A percentile compares a stretch with the other conserved stretches of the same genome.
Conservation (phyloP, 139 green algal genomes). For the Chlorella vulgaris region DNA sequence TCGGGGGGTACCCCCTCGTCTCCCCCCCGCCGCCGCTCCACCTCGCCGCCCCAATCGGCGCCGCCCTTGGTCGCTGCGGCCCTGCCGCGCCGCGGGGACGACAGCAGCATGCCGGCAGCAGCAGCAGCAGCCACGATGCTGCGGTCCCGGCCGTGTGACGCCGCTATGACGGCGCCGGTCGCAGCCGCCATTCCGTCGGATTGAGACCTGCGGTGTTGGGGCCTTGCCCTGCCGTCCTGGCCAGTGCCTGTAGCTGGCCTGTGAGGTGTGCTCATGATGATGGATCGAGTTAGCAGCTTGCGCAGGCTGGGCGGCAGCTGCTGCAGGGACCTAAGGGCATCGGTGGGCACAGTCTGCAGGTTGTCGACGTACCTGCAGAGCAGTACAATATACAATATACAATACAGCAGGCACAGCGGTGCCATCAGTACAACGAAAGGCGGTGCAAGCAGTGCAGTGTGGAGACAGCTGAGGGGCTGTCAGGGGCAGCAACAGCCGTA, state of each 20-base stretch:
- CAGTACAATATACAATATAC: not conserved
- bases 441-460: not conserved
- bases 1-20: too few species aligned
- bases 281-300: constrained; percentile 14
- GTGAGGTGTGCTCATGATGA: not conserved
- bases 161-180: not conserved
- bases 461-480: not conserved
- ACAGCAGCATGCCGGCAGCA: not conserved
- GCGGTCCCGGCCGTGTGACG: not conserved
- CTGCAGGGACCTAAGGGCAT: constrained; percentile 4
- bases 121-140: not conserved
- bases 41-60: not conserved
- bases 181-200: not conserved
- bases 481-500: too few species aligned
- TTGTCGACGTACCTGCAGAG: constrained; percentile 26
- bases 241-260: too few species aligned
- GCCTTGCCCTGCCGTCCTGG: too few species aligned
- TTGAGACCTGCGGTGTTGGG: not conserved
- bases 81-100: not conserved
- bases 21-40: not conserved
- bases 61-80: not conserved
- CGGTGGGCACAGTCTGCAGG: constrained; percentile 22
- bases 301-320: constrained; percentile 29
- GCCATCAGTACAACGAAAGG: not conserved
- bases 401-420: not conserved